Conservation (phyloP, 2,329 filamentous ascomycete species). For the Phoma sp. region DNA sequence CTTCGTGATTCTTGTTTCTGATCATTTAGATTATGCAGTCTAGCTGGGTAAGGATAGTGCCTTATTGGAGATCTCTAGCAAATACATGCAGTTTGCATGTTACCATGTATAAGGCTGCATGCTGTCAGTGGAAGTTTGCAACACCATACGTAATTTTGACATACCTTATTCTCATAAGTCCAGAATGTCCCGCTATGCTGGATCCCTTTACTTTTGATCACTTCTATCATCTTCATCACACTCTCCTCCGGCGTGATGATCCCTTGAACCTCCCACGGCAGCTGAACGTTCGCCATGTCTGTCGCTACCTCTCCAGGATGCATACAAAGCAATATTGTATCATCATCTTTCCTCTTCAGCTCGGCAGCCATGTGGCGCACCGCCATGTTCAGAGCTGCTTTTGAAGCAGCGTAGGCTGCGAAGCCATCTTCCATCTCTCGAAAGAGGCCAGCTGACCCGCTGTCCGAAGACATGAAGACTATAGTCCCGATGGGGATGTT, state of each 20-base stretch:
- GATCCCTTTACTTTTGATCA: slow-evolving; percentile 57
- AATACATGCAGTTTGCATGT: slow-evolving; percentile 9
- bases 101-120: slow-evolving; percentile 40
- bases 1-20: background rate
- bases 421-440: slow-evolving; percentile 64
- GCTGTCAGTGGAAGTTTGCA: slow-evolving; percentile 10
- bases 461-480: slow-evolving; percentile 63
- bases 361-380: slow-evolving; percentile 63
- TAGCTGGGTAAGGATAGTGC: slow-evolving; percentile 23
- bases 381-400: slow-evolving; percentile 63
- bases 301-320: slow-evolving; percentile 65
- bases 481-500: slow-evolving; percentile 57
- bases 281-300: slow-evolving; percentile 61
- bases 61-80: slow-evolving; percentile 9
- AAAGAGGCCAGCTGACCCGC: slow-evolving; percentile 59
- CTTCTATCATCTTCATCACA: slow-evolving; percentile 57
- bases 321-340: slow-evolving; percentile 60
- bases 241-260: slow-evolving; percentile 59
- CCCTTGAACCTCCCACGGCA: slow-evolving; percentile 60
- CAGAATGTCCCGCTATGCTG: slow-evolving; percentile 62
- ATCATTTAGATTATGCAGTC: slow-evolving; percentile 15
- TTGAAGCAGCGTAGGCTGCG: slow-evolving; percentile 63
- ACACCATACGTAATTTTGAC: slow-evolving; percentile 13
- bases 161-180: slow-evolving; percentile 61
- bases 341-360: slow-evolving; percentile 56